Evolutionary conservation across 805 yeast genomes (phyloP).

Genomic region (Candida ficus): DNA sequence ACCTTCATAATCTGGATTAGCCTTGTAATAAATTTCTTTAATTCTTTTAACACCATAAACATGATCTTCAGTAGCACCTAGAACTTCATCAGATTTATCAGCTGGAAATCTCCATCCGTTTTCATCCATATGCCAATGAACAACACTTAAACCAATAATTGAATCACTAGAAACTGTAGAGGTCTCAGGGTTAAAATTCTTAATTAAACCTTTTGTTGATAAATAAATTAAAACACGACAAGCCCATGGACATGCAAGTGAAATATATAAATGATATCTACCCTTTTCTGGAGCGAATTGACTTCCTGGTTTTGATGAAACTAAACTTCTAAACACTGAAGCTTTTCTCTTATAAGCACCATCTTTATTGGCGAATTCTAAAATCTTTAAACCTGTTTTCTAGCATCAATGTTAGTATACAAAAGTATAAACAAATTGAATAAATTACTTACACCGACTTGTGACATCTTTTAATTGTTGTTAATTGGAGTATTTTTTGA

Average conservation of each 20-base stretch:
- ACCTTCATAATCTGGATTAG: constrained; percentile 70
- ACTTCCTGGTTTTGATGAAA: constrained; percentile 54
- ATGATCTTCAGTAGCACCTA: constrained; percentile 49
- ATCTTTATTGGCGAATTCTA: constrained; percentile 43
- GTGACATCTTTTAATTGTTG: constrained; percentile 9
- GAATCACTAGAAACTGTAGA: constrained; percentile 30
- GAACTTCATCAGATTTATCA: constrained; percentile 35
- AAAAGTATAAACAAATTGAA: neutral
- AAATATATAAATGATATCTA: constrained; percentile 84
- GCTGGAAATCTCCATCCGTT: constrained; percentile 85
- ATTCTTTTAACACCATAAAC: constrained; percentile 55
- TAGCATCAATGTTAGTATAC: constrained; percentile 5
- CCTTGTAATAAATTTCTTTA: constrained; percentile 68
- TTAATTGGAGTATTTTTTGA: neutral
- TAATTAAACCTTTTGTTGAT: constrained; percentile 64
- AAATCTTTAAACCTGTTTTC: constrained; percentile 33
- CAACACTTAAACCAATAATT: constrained; percentile 66
- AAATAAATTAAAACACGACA: constrained; percentile 77
- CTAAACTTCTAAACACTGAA: constrained; percentile 58
- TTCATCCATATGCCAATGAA: constrained; percentile 85
- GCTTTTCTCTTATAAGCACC: constrained; percentile 54
- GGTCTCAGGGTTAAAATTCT: constrained; percentile 30
- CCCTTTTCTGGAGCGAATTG: constrained; percentile 67
- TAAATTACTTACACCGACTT: constrained; percentile 7
- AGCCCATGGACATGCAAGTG: constrained; percentile 94